phyloP scores from a whole-genome alignment of 108 stramenopile species.

The Cyclotella distinguenda region DNA sequence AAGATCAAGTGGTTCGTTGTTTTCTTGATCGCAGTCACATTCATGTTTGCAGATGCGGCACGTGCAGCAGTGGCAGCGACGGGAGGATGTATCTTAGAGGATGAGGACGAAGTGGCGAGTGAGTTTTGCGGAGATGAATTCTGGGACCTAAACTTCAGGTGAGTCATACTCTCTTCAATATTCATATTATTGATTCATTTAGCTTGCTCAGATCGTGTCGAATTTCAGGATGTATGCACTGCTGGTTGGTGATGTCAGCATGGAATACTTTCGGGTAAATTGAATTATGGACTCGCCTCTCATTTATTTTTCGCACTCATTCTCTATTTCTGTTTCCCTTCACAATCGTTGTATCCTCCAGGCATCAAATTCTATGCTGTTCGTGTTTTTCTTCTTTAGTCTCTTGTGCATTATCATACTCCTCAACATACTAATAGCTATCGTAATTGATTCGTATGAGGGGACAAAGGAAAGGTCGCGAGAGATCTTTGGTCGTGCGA shows the following conservation, averaged over 20 bases:
- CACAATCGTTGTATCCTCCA: too few relatives aligned
- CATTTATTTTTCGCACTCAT: neutral
- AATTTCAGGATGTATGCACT: constrained; percentile 34
- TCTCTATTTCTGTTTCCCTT: neutral
- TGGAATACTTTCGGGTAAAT: constrained; percentile 35
- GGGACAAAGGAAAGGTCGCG: constrained; percentile 21
- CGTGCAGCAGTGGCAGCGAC: constrained; percentile 26
- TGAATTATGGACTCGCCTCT: constrained; percentile 16
- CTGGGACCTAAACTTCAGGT: constrained; percentile 3
- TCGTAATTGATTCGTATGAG: constrained; percentile 44
- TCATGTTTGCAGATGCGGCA: constrained; percentile 46
- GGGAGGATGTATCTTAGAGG: constrained; percentile 27
- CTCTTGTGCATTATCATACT: constrained; percentile 50
- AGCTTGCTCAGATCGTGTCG: neutral
- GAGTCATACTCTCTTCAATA: neutral
- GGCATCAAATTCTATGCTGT: constrained; percentile 6
- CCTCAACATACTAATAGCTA: constrained; percentile 48
- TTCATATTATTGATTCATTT: too few relatives aligned
- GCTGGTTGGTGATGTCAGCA: constrained; percentile 34
- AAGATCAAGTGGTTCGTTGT: constrained; percentile 44
- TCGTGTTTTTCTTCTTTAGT: constrained; percentile 38
- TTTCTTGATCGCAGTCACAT: constrained; percentile 23
- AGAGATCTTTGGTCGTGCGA: constrained; percentile 33
- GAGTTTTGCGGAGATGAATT: constrained; percentile 36
- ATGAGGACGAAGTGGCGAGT: constrained; percentile 4